A percentile compares a stretch with the other conserved stretches of the same genome.
Evolutionary conservation across 352 stramenopile species (phyloP).

Genomic region (Aphanomyces astaci): DNA sequence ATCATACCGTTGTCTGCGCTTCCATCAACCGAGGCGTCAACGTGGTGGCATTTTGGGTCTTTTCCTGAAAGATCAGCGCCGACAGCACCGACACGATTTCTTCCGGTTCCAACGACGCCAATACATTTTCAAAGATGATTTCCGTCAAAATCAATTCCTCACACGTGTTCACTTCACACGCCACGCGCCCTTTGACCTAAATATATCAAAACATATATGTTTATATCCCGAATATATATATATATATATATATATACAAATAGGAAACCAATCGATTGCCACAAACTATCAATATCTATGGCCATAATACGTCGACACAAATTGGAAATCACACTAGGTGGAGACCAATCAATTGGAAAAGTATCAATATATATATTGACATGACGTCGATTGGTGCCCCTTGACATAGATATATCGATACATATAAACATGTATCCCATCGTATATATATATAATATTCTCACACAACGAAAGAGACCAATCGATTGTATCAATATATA

Average conservation of each 20-base stretch:
- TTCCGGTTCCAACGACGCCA: conserved; percentile 93
- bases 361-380: too few relatives aligned
- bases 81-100: conserved; percentile 96
- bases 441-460: too few relatives aligned
- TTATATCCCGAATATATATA: conserved; percentile 27
- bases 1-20: conserved; percentile 83
- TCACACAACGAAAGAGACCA: too few relatives aligned
- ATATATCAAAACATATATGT: too few relatives aligned
- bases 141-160: conserved; percentile 97
- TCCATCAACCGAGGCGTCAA: conserved; percentile 58
- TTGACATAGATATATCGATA: too few relatives aligned
- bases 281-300: too few relatives aligned
- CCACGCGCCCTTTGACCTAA: conserved; percentile 94
- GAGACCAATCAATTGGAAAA: too few relatives aligned
- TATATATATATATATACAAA: background rate
- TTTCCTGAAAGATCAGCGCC: conserved; percentile 96
- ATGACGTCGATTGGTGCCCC: too few relatives aligned
- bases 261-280: too few relatives aligned
- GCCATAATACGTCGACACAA: too few relatives aligned
- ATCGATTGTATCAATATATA: conserved; percentile 24
- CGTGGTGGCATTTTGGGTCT: conserved; percentile 66
- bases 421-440: too few relatives aligned
- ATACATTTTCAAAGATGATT: conserved; percentile 98
- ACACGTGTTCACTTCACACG: conserved; percentile 97
- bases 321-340: too few relatives aligned